Evolutionary conservation across 2,329 filamentous ascomycete genomes (phyloP).

Genomic region (Stagonosporopsis rhizophila): DNA sequence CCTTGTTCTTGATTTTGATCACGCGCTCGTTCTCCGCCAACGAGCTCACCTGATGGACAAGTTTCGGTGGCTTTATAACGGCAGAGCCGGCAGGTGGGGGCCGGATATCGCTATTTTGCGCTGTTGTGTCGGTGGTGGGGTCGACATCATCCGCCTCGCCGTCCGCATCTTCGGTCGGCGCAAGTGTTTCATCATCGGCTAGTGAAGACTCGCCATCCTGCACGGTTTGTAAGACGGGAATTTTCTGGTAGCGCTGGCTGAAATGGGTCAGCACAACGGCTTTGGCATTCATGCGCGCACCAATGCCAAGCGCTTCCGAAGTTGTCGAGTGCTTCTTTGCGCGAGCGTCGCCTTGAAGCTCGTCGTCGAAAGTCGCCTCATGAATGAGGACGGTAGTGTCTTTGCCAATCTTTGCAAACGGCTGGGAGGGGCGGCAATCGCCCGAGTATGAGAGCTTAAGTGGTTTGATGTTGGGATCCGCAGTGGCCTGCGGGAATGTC

Average conservation of each 20-base stretch:
- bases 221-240: constrained; percentile 60
- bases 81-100: constrained; percentile 13
- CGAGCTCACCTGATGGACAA: constrained; percentile 18
- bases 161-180: constrained; percentile 36
- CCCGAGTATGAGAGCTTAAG: constrained; percentile 94
- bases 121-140: constrained; percentile 23
- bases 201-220: constrained; percentile 34
- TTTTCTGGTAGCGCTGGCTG: constrained; percentile 88
- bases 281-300: constrained; percentile 77
- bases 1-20: constrained; percentile 52
- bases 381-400: constrained; percentile 87
- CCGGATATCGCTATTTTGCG: constrained; percentile 33
- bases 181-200: background rate
- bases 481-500: constrained; percentile 68
- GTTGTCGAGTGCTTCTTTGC: constrained; percentile 93
- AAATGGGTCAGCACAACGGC: constrained; percentile 91
- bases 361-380: constrained; percentile 95
- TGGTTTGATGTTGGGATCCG: constrained; percentile 51
- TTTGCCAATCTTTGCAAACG: constrained; percentile 74
- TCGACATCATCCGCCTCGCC: constrained; percentile 32
- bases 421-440: constrained; percentile 77
- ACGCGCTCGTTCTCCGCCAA: constrained; percentile 33
- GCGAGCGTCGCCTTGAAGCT: constrained; percentile 75
- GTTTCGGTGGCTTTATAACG: constrained; percentile 16
- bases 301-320: constrained; percentile 81